Conservation (phyloP, 1,284 basidiomycete species). For the Golubevia sp. region DNA sequence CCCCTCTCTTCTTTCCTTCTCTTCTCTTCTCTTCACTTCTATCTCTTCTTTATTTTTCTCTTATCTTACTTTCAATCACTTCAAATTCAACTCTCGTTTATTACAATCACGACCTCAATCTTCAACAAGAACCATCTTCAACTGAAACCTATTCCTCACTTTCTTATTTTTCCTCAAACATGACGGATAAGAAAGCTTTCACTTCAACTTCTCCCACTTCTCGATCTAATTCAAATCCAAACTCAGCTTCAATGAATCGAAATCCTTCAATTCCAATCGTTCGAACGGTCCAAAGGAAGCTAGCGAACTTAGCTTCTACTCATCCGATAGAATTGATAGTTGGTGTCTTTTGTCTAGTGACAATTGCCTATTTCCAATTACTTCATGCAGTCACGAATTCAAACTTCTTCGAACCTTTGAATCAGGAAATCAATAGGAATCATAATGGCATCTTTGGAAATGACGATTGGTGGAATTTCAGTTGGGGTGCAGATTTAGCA, state of each 20-base stretch:
- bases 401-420: constrained; percentile 23
- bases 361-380: constrained; percentile 59
- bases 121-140: background rate
- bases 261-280: background rate
- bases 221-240: background rate
- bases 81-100: no score
- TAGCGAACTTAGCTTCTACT: constrained; percentile 1
- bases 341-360: constrained; percentile 50
- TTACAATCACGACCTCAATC: background rate
- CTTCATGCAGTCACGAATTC: constrained; percentile 54
- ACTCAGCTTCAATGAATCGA: background rate
- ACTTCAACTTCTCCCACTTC: background rate
- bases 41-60: no score
- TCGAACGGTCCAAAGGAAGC: background rate
- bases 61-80: no score
- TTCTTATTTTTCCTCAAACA: background rate
- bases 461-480: no score
- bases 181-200: background rate
- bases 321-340: constrained; percentile 57
- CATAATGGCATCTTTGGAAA: background rate
- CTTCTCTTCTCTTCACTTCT: no score
- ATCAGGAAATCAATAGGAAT: background rate
- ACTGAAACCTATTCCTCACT: background rate
- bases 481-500: no score
- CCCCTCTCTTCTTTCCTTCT: no score